Base-by-base conservation (phyloP, 305 asterid genomes). In the Salvia sclarea region DNA sequence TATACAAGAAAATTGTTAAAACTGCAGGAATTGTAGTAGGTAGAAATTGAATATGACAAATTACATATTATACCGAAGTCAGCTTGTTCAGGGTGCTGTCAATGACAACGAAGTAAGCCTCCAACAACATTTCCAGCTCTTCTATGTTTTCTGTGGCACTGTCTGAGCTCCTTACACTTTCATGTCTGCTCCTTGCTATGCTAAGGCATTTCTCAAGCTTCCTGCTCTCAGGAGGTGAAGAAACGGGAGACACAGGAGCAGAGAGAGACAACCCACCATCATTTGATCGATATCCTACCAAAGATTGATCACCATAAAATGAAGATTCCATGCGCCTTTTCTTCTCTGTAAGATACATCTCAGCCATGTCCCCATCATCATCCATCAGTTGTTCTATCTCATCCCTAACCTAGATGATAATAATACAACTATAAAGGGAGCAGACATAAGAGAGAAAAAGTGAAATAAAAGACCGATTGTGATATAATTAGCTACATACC, bases 351-450 rank as follows among this genome's bases (percentile, higher is more conserved):
- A 94, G 98, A 81, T 91, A 94, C 99, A 94, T 86, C 80, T 94
- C 99, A 71, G 99, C 99, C 99, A 94, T 94, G 80, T 94, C 98
- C 21, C 99, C 99, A 58, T 94, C 99, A 62, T 91, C 99, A 66
- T 94, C 98, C 99, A 94, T 91, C 63, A 94, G 86, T 79, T 94
- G 98, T 74, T 94, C 98, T 78, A 94, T 91, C 86, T 91, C 99
- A 76, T 94, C 99, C 79, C 98, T 89, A 66, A 91, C 99, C 99
- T 94, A 84, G 70, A 84, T 18, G 69, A 79, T 50, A 68, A 59
- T 25, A 67, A 41, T 52, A 25, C 43, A 71, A 61, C 47, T 69
- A 56, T 63, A 40, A 59, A 4, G 45, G 61, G 70, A 70, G 72
- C 53, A 43, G 35, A 44, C 28, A 64, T 61, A 35, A 66, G 68